These are phyloP conservation scores for Phialophora macrospora DNA, from an alignment of 2,329 filamentous ascomycete genomes.

Conservation along the genomic window DNA sequence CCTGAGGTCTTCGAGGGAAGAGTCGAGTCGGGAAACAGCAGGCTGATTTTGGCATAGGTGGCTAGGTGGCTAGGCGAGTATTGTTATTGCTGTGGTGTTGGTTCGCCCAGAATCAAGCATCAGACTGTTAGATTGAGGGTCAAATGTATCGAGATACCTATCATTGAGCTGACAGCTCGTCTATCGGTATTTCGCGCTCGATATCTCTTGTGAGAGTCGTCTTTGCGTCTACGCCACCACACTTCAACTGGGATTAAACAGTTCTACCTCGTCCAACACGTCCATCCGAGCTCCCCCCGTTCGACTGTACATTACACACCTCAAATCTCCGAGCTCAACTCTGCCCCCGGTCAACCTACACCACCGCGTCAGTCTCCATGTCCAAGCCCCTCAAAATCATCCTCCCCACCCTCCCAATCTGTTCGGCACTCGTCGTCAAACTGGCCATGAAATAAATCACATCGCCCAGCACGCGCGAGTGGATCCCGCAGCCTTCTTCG, in stretches of 20 bases:
- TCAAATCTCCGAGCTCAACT: background rate
- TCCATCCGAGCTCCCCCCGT: background rate
- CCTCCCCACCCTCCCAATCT: constrained; percentile 32
- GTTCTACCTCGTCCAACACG: background rate
- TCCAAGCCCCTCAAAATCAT: constrained; percentile 36
- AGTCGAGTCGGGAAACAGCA: background rate
- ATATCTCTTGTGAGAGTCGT: background rate
- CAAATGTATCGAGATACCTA: background rate
- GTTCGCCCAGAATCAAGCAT: background rate
- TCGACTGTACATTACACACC: background rate
- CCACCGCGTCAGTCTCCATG: constrained; percentile 12
- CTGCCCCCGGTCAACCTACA: background rate
- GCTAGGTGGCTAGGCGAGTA: background rate
- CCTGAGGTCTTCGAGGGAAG: background rate
- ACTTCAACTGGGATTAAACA: background rate
- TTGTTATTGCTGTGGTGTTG: background rate
- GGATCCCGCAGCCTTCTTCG: constrained; percentile 53
- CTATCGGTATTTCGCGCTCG: background rate
- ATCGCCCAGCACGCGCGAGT: constrained; percentile 65
- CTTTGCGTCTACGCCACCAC: background rate
- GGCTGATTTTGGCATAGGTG: background rate
- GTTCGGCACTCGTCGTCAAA: constrained; percentile 53
- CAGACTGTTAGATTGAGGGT: background rate
- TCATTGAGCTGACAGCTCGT: background rate
- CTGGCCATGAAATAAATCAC: constrained; percentile 67